Base-by-base conservation (phyloP, 2,329 filamentous ascomycete genomes). In the Helminthosporium solani region DNA sequence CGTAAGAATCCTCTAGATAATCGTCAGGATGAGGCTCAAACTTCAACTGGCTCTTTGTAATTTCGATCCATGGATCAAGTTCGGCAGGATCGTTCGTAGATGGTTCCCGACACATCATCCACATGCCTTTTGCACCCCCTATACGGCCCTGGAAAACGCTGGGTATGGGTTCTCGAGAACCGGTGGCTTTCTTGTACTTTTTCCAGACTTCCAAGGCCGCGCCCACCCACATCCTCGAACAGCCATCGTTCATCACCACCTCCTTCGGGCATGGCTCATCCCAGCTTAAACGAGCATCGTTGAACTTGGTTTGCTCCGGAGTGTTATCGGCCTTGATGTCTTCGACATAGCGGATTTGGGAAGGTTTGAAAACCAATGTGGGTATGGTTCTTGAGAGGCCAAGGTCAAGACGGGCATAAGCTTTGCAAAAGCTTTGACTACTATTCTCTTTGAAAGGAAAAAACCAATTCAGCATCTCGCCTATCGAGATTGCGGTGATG, bases 111-210 rank as follows among this genome's bases (percentile, higher is more conserved):
- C 86, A 83, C 4, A 85, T 67, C 37, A 86, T 76, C 87, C 87
- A 91, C 53, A 91, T 75, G 0, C 88, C 88, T 64, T 92, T 92
- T 0, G 85, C 85, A 15, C 85, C 81, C 8, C 82, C 85, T 28
- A 91, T 79, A 0, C 88, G 79, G 1, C 75, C 87, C 64, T 92
- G 88, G 0, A 80, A 83, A 0, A 78, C 84, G 27, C 80, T 80
- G 0, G 86, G 86, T 80, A 48, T 88, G 74, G 11, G 87, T 75
- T n/a, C 76, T 81, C 65, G 89, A 0, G 78, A 82, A 12, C 78
- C 78, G 0, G 85, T 66, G 0, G 63, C 54, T 0, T 85, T 66
- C 0, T 77, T 78, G 7, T 87, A 73, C 0, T 51, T 50, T 1
- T 74, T 60, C 20, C 78, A 75, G 4, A 90, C 74, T 33, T 72